Evolutionary conservation across 148 eudicot species (phyloP).

Genomic region (Polygonum aviculare): DNA sequence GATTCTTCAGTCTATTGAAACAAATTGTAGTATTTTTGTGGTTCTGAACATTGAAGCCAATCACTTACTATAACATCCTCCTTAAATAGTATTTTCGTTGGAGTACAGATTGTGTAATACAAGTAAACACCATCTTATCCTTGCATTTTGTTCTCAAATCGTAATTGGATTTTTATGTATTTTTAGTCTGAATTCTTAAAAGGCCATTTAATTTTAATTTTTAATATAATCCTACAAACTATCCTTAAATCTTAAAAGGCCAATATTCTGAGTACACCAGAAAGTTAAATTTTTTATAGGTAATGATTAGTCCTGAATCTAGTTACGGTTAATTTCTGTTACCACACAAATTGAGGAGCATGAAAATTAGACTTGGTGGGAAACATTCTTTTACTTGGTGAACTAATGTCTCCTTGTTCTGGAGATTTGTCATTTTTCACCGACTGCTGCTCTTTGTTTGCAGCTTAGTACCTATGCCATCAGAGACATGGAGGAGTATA

Average conservation of each 20-base stretch:
- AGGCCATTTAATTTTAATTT: no score
- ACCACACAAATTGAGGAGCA: background rate
- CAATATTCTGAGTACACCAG: background rate
- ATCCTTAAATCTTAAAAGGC: background rate
- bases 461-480: constrained; percentile 92
- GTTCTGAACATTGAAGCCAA: background rate
- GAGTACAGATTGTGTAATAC: background rate
- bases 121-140: background rate
- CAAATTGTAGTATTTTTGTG: background rate
- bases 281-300: background rate
- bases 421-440: background rate
- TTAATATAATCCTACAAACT: no score
- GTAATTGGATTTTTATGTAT: background rate
- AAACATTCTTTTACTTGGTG: background rate
- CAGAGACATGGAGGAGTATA: constrained; percentile 94
- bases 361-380: background rate
- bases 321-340: background rate
- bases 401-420: background rate
- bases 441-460: background rate
- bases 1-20: background rate
- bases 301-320: background rate
- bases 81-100: background rate
- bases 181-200: background rate
- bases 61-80: background rate
- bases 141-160: background rate